A percentile compares a stretch with the other conserved stretches of the same genome.
Conservation (phyloP, 2,329 filamentous ascomycete genomes). For the Xylariaceae sp. region DNA sequence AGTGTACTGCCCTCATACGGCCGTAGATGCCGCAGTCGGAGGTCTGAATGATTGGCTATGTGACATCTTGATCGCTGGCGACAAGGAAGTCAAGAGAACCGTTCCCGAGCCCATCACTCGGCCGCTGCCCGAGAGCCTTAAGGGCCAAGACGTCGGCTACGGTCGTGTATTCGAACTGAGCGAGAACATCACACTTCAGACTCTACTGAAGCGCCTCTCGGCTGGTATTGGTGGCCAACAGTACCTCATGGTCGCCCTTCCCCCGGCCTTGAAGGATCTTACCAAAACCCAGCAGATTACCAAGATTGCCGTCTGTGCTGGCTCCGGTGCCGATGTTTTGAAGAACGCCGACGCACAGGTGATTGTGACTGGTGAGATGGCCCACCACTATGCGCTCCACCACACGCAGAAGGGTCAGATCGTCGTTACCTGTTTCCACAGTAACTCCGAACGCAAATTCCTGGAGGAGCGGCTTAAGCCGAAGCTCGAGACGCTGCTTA, state of each 20-base stretch:
- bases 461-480: slow-evolving; percentile 64
- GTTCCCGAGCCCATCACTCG: slow-evolving; percentile 43
- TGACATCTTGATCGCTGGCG: slow-evolving; percentile 64
- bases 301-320: slow-evolving; percentile 81
- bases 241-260: slow-evolving; percentile 46
- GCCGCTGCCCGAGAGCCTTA: slow-evolving; percentile 39
- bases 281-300: slow-evolving; percentile 41
- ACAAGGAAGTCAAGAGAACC: slow-evolving; percentile 34
- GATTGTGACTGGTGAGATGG: slow-evolving; percentile 86
- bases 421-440: slow-evolving; percentile 84
- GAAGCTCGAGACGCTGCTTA: slow-evolving; percentile 57
- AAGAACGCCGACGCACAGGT: slow-evolving; percentile 67
- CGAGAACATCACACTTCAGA: slow-evolving; percentile 35
- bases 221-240: slow-evolving; percentile 61
- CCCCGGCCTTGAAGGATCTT: slow-evolving; percentile 37
- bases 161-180: slow-evolving; percentile 45
- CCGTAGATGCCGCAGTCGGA: slow-evolving; percentile 77
- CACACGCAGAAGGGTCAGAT: slow-evolving; percentile 78
- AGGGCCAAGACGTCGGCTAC: slow-evolving; percentile 43
- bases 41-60: slow-evolving; percentile 94
- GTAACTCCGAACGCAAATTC: slow-evolving; percentile 85
- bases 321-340: slow-evolving; percentile 75
- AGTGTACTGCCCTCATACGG: slow-evolving; percentile 94
- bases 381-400: slow-evolving; percentile 83
- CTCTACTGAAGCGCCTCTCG: slow-evolving; percentile 52